phyloP scores from a whole-genome alignment of 148 eudicot genomes.

The Euryodendron excelsum region DNA sequence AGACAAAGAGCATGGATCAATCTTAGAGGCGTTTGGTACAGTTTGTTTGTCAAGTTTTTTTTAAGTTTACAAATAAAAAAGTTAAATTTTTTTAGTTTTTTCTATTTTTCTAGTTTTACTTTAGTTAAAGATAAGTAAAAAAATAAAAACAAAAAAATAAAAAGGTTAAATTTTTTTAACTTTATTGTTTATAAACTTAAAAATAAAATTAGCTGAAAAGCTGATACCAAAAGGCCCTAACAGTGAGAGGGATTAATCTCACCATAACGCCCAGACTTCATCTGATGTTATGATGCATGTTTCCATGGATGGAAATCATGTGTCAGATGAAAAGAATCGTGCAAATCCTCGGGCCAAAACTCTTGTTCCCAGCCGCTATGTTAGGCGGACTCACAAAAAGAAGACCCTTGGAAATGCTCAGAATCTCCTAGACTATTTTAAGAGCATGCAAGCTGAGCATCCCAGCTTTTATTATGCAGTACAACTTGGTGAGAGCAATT shows the following conservation, averaged over 20 bases:
- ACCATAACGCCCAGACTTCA: too few species aligned
- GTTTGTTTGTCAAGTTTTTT: too few species aligned
- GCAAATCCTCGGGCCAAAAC: conserved; percentile 3
- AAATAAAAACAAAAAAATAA: too few species aligned
- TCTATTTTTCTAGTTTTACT: too few species aligned
- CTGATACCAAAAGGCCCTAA: too few species aligned
- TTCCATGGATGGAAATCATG: conserved; percentile 45
- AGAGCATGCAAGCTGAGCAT: conserved; percentile 90
- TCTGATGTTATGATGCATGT: conserved; percentile 44
- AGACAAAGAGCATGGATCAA: conserved; percentile 9
- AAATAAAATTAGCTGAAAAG: too few species aligned
- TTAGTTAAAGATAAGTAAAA: too few species aligned
- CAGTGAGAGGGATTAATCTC: background rate
- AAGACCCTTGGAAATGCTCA: conserved; percentile 84
- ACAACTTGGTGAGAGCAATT: conserved; percentile 77
- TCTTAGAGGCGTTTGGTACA: too few species aligned
- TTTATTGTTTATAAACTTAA: too few species aligned
- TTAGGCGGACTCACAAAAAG: conserved; percentile 17
- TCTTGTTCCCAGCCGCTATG: background rate
- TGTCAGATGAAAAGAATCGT: conserved; percentile 36
- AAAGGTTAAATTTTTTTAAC: too few species aligned
- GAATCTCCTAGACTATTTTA: conserved; percentile 81
- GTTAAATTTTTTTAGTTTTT: too few species aligned
- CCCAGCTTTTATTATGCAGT: conserved; percentile 93
- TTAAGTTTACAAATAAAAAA: too few species aligned